phyloP scores from a whole-genome alignment of 169 alveolate species.

The Babesia ovis region DNA sequence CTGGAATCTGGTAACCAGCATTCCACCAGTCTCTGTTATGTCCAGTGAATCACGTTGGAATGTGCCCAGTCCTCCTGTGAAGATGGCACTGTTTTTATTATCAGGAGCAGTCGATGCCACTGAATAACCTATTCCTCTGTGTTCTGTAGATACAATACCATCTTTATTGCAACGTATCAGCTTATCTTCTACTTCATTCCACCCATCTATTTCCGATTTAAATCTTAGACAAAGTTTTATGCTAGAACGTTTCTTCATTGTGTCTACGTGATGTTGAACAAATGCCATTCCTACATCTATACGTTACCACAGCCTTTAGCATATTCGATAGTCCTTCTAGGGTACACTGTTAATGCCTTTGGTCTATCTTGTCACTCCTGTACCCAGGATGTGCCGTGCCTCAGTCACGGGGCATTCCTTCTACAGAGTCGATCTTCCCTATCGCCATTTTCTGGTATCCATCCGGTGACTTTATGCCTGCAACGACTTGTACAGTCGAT shows the following conservation, averaged over 20 bases:
- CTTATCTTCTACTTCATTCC: background rate
- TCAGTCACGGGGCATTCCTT: background rate
- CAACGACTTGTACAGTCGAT: no score
- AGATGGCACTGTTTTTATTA: background rate
- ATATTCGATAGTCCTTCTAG: no score
- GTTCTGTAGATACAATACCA: background rate
- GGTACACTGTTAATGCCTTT: no score
- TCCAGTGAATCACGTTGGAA: slow-evolving; percentile 1
- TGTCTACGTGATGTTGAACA: no score
- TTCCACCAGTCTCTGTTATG: background rate
- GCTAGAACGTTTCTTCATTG: no score
- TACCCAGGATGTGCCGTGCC: background rate
- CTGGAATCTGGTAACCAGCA: slow-evolving; percentile 1
- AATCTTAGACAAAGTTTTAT: background rate
- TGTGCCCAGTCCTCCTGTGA: background rate
- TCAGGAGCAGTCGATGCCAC: no score
- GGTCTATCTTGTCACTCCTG: background rate
- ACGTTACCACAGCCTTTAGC: no score
- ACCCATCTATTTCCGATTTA: background rate
- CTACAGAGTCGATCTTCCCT: no score
- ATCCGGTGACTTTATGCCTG: no score
- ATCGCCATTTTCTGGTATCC: no score
- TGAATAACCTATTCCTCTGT: no score
- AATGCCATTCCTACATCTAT: no score
- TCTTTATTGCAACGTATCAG: slow-evolving; percentile 3